Conservation (phyloP, 805 yeast species). For the Candida hungchunana region DNA sequence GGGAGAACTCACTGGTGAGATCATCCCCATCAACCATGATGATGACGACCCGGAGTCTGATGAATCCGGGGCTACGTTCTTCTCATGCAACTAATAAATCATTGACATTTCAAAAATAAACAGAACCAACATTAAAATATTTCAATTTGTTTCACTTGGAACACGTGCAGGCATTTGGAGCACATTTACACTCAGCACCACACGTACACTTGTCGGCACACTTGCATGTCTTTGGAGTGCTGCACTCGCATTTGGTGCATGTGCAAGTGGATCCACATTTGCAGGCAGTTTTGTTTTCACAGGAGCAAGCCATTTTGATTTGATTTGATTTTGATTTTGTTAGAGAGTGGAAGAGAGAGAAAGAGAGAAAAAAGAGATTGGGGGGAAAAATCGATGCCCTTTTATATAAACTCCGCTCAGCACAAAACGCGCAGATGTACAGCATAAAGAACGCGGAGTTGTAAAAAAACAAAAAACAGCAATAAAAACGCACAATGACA, state of each 20-base stretch:
- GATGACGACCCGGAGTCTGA: too few relatives aligned
- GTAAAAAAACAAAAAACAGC: neutral
- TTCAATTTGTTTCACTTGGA: conserved; percentile 7
- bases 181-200: conserved; percentile 11
- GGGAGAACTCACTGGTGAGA: too few relatives aligned
- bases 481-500: neutral
- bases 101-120: too few relatives aligned
- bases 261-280: conserved; percentile 5
- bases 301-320: conserved; percentile 7
- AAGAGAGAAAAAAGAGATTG: neutral
- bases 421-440: neutral
- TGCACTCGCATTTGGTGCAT: conserved; percentile 10
- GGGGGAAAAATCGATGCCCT: neutral
- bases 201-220: conserved; percentile 8
- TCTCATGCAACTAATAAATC: too few relatives aligned
- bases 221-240: conserved; percentile 7
- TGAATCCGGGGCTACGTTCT: too few relatives aligned
- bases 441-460: neutral
- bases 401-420: conserved; percentile 1
- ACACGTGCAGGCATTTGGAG: conserved; percentile 10
- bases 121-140: too few relatives aligned
- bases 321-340: neutral
- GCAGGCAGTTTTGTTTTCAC: conserved; percentile 7
- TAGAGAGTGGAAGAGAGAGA: neutral
- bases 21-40: too few relatives aligned